Base-by-base conservation (phyloP, 805 yeast genomes). In the Scheffersomyces amazonensis region DNA sequence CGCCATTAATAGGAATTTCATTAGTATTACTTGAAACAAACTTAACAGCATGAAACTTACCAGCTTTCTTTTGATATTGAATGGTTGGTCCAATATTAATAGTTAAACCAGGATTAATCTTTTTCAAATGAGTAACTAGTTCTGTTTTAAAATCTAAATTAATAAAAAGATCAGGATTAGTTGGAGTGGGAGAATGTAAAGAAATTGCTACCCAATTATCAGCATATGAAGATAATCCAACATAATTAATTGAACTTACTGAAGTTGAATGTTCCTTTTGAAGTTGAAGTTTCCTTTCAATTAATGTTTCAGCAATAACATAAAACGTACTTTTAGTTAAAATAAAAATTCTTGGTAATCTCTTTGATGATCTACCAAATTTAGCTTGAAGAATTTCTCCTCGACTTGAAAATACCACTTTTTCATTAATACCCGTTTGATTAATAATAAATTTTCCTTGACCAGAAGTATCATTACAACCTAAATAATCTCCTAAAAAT, bases 401-500 rank as follows among this genome's bases (percentile, higher is more conserved):
- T 34, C 83, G 78, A 32, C 78, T 65, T 2, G 97, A 88, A 54
- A 91, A 93, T 2, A 80, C 54, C n/a, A 88, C 81, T 18, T 58
- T 67, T 12, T 84, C 96, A 13, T 65, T 66, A 30, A 93, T 77
- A 4, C 90, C 88, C 9, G 78, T 76, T 39, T 83, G 81, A 36
- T 74, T 77, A 44, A 80, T 73, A 36, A 93, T 66, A 53, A 83
- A 88, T 21, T 81, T 78, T 37, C 99, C 99, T 48, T 69, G 56
- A 60, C 86, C 87, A 5, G 70, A 50, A 17, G 75, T 58, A 48
- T 82, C 86, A 62, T 88, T 90, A 54, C 96, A 85, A 12, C 81
- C 87, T 44, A 93, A 65, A 52, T 93, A 93, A 60, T 93, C 99
- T n/a, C 98, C 99, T 81, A 85, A 76, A 50, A 77, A 95, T 5